Base-by-base conservation (phyloP, 805 yeast species). In the Wickerhamiella siamensis region DNA sequence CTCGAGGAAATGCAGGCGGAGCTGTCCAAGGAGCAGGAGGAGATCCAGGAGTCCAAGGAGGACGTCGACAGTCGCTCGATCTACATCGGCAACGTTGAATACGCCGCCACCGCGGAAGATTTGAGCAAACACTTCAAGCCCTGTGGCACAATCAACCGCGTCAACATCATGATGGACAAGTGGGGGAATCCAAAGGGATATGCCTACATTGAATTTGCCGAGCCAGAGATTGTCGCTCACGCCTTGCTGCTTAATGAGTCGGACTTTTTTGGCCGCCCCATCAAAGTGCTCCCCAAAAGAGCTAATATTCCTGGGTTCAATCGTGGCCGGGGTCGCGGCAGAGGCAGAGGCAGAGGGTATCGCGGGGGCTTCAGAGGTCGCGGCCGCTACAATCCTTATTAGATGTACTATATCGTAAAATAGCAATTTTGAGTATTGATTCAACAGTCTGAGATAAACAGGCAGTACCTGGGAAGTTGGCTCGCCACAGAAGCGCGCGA, bases 31-130 rank as follows among this genome's bases (percentile, higher is more conserved):
- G 70, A 67, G 37, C 61, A 64, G 36, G 63, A 60, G 20, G 66
- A 52, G 42, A 60, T 57, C 47, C 56, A 51, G 46, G 77, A 61
- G 55, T 68, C 69, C 50, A 74, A 71, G 52, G 72, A 71, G 49
- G 86, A 78, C 42, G 69, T 77, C n/a, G 94, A 83, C 56, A 67
- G 79, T 3, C 71, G 86, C 47, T 77, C 86, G 3, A 68, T 84
- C 18, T 84, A 76, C 60, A 86, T 83, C 19, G 93, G 94, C 3
- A 82, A 80, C 52, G 91, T 84, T 20, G 94, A 83, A 55, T 83
- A 79, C 56, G 78, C 72, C 9, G 61, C 87, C 15, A 75, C 83
- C 5, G 87, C 93, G 20, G 77, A 77, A 50, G 94, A 83, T 51
- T 66, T 84, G 31, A 88, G 82, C 52, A 70, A 75, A 46, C 81